These are phyloP conservation scores for Neurospora africana DNA, from an alignment of 495 filamentous ascomycete species.

Conservation along the genomic window DNA sequence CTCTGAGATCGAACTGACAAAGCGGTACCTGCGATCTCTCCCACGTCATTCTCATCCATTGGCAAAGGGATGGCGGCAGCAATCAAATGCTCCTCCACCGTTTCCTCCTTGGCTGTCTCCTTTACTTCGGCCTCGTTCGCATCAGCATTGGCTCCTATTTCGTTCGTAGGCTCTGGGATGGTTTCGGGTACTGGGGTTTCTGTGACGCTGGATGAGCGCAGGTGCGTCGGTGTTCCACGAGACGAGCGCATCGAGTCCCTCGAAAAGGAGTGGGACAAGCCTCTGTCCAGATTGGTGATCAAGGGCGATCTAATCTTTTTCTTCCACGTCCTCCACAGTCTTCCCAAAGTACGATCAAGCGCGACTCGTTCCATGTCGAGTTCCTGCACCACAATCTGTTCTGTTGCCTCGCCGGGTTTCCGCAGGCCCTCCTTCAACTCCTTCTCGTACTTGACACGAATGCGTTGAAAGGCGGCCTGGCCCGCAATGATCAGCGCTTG, in stretches of 20 bases:
- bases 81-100: slow-evolving; percentile 23
- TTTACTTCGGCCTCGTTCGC: background rate
- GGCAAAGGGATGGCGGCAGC: slow-evolving; percentile 53
- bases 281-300: slow-evolving; percentile 19
- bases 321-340: slow-evolving; percentile 93
- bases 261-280: slow-evolving; percentile 29
- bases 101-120: slow-evolving; percentile 6
- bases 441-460: slow-evolving; percentile 40
- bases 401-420: slow-evolving; percentile 31
- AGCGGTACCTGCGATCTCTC: slow-evolving; percentile 64
- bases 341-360: slow-evolving; percentile 72
- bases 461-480: slow-evolving; percentile 70
- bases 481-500: slow-evolving; percentile 80
- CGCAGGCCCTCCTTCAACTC: slow-evolving; percentile 38
- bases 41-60: slow-evolving; percentile 54
- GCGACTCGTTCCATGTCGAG: slow-evolving; percentile 89
- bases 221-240: slow-evolving; percentile 11
- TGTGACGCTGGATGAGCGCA: slow-evolving; percentile 29
- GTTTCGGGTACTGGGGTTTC: slow-evolving; percentile 19
- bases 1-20: slow-evolving; percentile 37
- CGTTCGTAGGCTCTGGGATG: slow-evolving; percentile 14
- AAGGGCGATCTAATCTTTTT: slow-evolving; percentile 56
- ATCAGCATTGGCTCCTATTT: background rate
- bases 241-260: slow-evolving; percentile 23
- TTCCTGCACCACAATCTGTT: slow-evolving; percentile 75